A percentile compares a stretch with the other conserved stretches of the same genome.
phyloP scores from a whole-genome alignment of 192 early-diverging fungal genomes.

The Rhizophlyctis rosea region DNA sequence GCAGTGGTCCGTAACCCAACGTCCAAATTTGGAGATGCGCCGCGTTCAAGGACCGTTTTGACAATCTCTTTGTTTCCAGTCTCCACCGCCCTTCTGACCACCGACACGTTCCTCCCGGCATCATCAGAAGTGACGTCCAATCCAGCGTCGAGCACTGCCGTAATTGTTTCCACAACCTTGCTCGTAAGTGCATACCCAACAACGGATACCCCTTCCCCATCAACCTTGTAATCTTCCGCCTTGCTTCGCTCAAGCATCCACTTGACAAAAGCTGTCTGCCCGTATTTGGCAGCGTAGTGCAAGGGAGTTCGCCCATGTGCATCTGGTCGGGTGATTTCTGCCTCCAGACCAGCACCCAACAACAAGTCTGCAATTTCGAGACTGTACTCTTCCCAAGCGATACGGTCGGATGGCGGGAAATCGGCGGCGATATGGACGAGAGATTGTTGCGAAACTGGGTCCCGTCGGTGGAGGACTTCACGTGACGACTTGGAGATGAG shows the following conservation, averaged over 20 bases:
- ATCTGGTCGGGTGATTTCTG: slow-evolving; percentile 27
- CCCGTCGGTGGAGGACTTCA: slow-evolving; percentile 2
- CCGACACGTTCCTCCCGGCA: no score
- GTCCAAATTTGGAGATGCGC: no score
- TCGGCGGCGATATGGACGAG: slow-evolving; percentile 42
- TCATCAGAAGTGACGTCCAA: no score
- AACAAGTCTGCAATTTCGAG: slow-evolving; percentile 31
- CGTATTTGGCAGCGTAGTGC: slow-evolving; percentile 48
- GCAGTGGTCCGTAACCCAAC: no score
- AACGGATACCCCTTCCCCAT: slow-evolving; percentile 34
- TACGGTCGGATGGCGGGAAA: slow-evolving; percentile 33
- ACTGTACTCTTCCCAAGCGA: slow-evolving; percentile 44
- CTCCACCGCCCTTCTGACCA: no score
- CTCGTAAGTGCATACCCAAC: slow-evolving; percentile 44
- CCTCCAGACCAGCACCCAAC: slow-evolving; percentile 8
- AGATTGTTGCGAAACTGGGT: slow-evolving; percentile 18
- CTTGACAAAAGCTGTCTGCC: slow-evolving; percentile 25
- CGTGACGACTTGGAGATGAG: slow-evolving; percentile 21
- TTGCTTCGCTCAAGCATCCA: slow-evolving; percentile 19
- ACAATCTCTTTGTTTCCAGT: no score
- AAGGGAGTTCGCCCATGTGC: slow-evolving; percentile 32
- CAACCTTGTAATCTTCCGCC: slow-evolving; percentile 15
- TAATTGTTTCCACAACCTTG: slow-evolving; percentile 11
- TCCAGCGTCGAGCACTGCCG: slow-evolving; percentile 29
- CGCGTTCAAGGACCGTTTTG: no score